Conservation (phyloP, 2,329 filamentous ascomycete genomes). For the Phoma sp. region DNA sequence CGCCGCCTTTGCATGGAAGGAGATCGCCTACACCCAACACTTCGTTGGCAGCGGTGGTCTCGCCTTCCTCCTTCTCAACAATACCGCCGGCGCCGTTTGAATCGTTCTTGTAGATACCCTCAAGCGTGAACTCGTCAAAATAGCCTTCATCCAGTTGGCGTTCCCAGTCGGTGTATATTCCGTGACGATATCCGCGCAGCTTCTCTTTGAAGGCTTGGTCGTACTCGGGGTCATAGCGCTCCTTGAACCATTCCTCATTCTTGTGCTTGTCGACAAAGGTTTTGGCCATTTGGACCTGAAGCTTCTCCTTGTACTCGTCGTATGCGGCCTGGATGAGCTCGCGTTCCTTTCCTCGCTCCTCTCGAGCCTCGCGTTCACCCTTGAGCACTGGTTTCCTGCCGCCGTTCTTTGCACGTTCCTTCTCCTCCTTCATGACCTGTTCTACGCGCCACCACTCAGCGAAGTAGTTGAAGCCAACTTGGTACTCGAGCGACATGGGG, state of each 20-base stretch:
- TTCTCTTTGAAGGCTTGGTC: slow-evolving; percentile 76
- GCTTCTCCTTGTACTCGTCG: slow-evolving; percentile 70
- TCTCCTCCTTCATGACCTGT: slow-evolving; percentile 82
- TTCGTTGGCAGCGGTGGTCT: slow-evolving; percentile 89
- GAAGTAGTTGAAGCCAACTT: slow-evolving; percentile 86
- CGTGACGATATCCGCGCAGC: slow-evolving; percentile 80
- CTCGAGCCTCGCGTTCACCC: slow-evolving; percentile 70
- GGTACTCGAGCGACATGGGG: slow-evolving; percentile 75
- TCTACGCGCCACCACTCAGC: slow-evolving; percentile 87
- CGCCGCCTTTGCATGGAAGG: slow-evolving; percentile 81
- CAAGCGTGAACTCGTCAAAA: slow-evolving; percentile 94
- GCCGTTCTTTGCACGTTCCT: slow-evolving; percentile 73
- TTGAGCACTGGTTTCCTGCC: slow-evolving; percentile 71
- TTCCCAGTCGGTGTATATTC: slow-evolving; percentile 86
- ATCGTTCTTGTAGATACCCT: slow-evolving; percentile 92
- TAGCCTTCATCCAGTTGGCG: slow-evolving; percentile 82
- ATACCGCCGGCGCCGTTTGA: slow-evolving; percentile 85
- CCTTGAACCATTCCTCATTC: slow-evolving; percentile 96
- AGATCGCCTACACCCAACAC: slow-evolving; percentile 92
- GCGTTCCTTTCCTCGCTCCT: slow-evolving; percentile 81
- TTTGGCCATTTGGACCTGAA: slow-evolving; percentile 79
- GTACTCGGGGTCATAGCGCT: slow-evolving; percentile 87
- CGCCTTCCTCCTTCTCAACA: slow-evolving; percentile 93
- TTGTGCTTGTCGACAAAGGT: slow-evolving; percentile 92
- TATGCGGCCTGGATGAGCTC: slow-evolving; percentile 76